Conservation (phyloP, 139 green algal species). For the Monoraphidium neglectum region DNA sequence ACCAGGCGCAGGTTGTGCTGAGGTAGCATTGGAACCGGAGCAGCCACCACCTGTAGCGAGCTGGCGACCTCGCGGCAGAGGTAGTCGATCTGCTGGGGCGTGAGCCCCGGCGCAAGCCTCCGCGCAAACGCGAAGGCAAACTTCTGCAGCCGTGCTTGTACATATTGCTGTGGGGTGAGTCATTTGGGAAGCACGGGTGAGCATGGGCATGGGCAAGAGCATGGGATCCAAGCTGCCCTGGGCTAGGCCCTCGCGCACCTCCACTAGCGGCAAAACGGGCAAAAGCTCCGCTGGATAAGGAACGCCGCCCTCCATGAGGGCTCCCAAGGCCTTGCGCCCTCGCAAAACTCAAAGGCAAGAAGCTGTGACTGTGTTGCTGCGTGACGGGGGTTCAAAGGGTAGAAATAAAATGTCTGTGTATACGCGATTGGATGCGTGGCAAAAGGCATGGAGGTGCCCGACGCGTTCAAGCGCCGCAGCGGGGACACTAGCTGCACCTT, state of each 20-base stretch:
- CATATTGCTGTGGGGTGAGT: slow-evolving; percentile 35
- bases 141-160: slow-evolving; percentile 39
- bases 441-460: too few relatives aligned
- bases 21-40: slow-evolving; percentile 19
- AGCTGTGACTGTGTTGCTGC: too few relatives aligned
- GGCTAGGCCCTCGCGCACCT: slow-evolving; percentile 16
- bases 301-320: slow-evolving; percentile 3
- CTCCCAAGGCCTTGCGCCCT: too few relatives aligned
- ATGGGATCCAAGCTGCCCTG: background rate
- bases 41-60: background rate
- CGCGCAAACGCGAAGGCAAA: slow-evolving; percentile 36
- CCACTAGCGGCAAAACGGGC: slow-evolving; percentile 22
- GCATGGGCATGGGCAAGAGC: background rate
- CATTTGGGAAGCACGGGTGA: background rate
- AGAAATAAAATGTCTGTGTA: too few relatives aligned
- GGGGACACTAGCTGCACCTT: too few relatives aligned
- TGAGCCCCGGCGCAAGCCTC: slow-evolving; percentile 18
- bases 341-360: too few relatives aligned
- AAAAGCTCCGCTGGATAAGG: slow-evolving; percentile 29
- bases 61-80: slow-evolving; percentile 23
- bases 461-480: too few relatives aligned
- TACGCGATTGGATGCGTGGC: too few relatives aligned
- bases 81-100: slow-evolving; percentile 31
- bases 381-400: too few relatives aligned
- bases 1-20: slow-evolving; percentile 50